Evolutionary conservation across 257 asterid genomes (phyloP).

Genomic region (Penstemon eatonii): DNA sequence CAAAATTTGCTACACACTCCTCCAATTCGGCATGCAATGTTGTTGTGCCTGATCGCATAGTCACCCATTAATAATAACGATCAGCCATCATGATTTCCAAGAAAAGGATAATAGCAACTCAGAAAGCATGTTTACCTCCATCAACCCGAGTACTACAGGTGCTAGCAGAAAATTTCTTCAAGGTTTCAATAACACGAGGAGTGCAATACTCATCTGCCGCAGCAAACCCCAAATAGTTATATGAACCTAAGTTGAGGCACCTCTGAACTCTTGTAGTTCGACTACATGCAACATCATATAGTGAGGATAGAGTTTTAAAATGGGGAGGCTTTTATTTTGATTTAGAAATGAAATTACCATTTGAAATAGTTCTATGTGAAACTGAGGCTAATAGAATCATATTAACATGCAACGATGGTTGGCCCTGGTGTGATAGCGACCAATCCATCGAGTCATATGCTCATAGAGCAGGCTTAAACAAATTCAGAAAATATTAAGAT

Average conservation of each 20-base stretch:
- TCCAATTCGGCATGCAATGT: conserved; percentile 79
- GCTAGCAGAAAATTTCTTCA: conserved; percentile 78
- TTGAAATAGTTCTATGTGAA: background rate
- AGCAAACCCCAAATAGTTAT: conserved; percentile 97
- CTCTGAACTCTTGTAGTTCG: conserved; percentile 63
- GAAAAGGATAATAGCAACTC: conserved; percentile 12
- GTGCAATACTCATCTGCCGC: conserved; percentile 98
- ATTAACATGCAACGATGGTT: background rate
- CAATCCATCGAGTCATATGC: background rate
- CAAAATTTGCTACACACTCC: conserved; percentile 79
- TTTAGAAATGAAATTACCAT: too few relatives aligned
- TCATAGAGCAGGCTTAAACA: background rate
- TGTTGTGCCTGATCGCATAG: conserved; percentile 67
- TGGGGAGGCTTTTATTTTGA: conserved; percentile 18
- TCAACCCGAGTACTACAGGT: conserved; percentile 94
- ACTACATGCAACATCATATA: conserved; percentile 46
- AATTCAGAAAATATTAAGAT: background rate
- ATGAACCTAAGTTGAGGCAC: conserved; percentile 97
- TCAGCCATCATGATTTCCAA: conserved; percentile 12
- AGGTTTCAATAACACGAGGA: conserved; percentile 87
- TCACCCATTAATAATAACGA: conserved; percentile 13
- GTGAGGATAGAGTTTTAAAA: conserved; percentile 22
- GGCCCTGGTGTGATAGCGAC: too few relatives aligned
- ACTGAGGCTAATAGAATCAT: conserved; percentile 1
- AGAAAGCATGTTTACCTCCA: conserved; percentile 64